Conservation (phyloP, 1,284 basidiomycete genomes). For the Sporisorium reilianum region DNA sequence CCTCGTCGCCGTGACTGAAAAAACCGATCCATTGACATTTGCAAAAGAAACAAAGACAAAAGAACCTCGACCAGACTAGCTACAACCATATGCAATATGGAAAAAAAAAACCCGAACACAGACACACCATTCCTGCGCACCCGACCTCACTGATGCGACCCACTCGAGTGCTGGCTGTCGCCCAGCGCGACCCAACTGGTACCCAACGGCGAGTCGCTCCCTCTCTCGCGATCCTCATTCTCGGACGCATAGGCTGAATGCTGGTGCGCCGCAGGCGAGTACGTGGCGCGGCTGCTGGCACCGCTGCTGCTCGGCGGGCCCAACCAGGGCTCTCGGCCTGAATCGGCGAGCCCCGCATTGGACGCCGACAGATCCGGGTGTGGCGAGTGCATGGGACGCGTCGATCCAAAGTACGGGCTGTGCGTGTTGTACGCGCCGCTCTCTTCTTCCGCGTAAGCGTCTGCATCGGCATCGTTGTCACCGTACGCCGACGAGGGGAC, state of each 20-base stretch:
- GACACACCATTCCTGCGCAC: not conserved
- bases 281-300: slow-evolving; percentile 22
- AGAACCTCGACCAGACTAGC: not conserved
- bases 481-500: slow-evolving; percentile 53
- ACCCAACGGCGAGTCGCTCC: slow-evolving; percentile 41
- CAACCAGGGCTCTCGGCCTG: slow-evolving; percentile 29
- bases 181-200: slow-evolving; percentile 52
- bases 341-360: slow-evolving; percentile 10
- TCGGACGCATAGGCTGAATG: slow-evolving; percentile 26
- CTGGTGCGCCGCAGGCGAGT: slow-evolving; percentile 29
- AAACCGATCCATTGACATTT: not conserved
- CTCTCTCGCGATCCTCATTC: slow-evolving; percentile 22
- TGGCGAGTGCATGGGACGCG: slow-evolving; percentile 16
- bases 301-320: slow-evolving; percentile 33
- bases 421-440: slow-evolving; percentile 24
- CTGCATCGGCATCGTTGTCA: slow-evolving; percentile 44
- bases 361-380: slow-evolving; percentile 23
- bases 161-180: slow-evolving; percentile 29
- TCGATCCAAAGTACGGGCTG: slow-evolving; percentile 40
- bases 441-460: slow-evolving; percentile 35
- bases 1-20: not conserved
- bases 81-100: not conserved
- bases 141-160: not conserved
- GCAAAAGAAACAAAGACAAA: not conserved
- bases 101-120: not conserved